Evolutionary conservation across 352 stramenopile species (phyloP), one percentile per base, ranked within the genome.

Genomic region (Nothophytophthora sp.): DNA sequence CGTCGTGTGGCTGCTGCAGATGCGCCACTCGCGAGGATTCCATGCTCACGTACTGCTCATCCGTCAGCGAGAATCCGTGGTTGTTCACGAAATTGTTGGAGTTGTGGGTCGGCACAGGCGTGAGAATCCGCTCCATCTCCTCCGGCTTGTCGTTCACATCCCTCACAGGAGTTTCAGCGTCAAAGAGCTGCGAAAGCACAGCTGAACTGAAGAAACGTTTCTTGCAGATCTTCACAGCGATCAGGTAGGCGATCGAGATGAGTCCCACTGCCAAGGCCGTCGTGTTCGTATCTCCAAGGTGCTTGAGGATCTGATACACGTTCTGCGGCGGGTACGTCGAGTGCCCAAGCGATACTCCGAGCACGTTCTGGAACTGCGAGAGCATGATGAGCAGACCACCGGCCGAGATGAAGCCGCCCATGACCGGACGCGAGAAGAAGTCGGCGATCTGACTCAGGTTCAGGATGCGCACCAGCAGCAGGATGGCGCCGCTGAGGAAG

Each of bases 351-450:
- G 67, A 75, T 50, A 96, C 73, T 13, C 76, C 77, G 38, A 97
- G 71, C 40, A 88, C 77, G 51, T 87, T 87, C 41, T 87, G 85
- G 9, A 96, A 53, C 67, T 98, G 86, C n/a, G 81, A 93, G 24
- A 92, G 74, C 22, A 79, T 88, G 67, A 98, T 98, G 47, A 96
- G 79, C 33, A 98, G 69, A 18, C 86, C 84, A 5, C 83, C 86
- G 28, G 71, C 89, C 11, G 78, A 92, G 36, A 93, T 95, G 60
- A 98, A 98, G 27, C 89, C 89, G 3, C 79, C 88, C 57, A 96
- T 81, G 41, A 97, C 88, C 2, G 90, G 85, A 44, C 93, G 80
- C 0, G 81, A 91, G 54, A 97, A 81, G 63, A 98, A 95, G 38
- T 88, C 85, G 16, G 85, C 85, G 34, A 97, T 66, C 33, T 93